phyloP scores from a whole-genome alignment of 75 land plant species.

The Sequoia sempervirens region DNA sequence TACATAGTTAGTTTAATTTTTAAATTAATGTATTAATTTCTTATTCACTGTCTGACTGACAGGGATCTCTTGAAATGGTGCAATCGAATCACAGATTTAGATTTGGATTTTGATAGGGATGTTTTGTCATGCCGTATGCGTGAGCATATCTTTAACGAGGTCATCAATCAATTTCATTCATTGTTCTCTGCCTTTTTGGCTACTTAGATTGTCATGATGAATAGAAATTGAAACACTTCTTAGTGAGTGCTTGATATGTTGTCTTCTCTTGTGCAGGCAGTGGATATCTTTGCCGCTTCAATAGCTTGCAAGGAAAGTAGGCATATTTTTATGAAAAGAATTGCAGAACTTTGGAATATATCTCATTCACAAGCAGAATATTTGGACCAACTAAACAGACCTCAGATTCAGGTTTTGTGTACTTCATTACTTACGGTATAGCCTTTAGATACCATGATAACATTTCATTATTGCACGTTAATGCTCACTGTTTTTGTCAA shows the following conservation, averaged over 20 bases:
- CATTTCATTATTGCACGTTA: neutral
- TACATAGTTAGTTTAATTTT: conserved; percentile 7
- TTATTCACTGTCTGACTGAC: conserved; percentile 7
- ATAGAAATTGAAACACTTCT: neutral
- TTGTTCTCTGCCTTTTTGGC: neutral
- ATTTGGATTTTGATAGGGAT: conserved; percentile 16
- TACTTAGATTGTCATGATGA: neutral
- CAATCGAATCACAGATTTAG: conserved; percentile 53
- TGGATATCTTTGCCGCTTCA: conserved; percentile 81
- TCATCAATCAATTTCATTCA: conserved; percentile 9
- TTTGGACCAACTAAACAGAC: conserved; percentile 48
- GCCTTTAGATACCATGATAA: neutral
- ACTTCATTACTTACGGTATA: neutral
- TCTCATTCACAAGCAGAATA: conserved; percentile 32
- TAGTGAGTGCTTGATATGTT: neutral
- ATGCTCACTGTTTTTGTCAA: neutral
- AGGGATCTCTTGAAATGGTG: conserved; percentile 97
- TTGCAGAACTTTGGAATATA: conserved; percentile 62
- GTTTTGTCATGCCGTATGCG: conserved; percentile 26
- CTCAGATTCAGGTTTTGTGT: conserved; percentile 56
- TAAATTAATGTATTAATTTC: neutral
- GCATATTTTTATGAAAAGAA: conserved; percentile 46
- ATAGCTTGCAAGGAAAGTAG: conserved; percentile 37
- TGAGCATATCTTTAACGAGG: conserved; percentile 70
- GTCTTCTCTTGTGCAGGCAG: conserved; percentile 46